A percentile compares a stretch with the other conserved stretches of the same genome.
phyloP scores from a whole-genome alignment of 2,329 filamentous ascomycete species.

The Trichoderma atroviride region DNA sequence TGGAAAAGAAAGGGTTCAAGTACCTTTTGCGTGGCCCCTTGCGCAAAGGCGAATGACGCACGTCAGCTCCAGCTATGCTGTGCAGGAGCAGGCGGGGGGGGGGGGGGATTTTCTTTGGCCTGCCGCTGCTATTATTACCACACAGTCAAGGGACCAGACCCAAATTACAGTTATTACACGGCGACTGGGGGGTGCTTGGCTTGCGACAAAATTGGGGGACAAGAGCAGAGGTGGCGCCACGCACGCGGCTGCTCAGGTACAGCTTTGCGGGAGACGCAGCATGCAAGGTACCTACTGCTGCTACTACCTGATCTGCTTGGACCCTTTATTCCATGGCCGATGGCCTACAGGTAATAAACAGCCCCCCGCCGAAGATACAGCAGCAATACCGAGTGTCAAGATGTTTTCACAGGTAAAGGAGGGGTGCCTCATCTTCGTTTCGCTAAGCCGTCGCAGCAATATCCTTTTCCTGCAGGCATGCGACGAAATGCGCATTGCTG shows the following conservation, averaged over 20 bases:
- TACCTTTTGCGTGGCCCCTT: conserved; percentile 12
- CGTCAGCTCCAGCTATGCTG: conserved; percentile 12
- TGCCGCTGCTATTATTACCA: not conserved
- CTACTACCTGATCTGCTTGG: not conserved
- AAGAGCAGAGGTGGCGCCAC: not conserved
- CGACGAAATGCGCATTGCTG: not conserved
- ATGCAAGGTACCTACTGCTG: not conserved
- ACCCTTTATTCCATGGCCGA: not conserved
- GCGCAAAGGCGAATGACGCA: conserved; percentile 16
- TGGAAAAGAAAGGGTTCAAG: conserved; percentile 1
- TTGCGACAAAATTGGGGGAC: not conserved
- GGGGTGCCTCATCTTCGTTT: not conserved
- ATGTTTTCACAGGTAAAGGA: not conserved
- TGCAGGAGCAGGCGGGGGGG: conserved; percentile 24
- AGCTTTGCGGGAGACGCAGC: not conserved
- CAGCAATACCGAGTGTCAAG: not conserved
- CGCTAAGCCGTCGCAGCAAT: not conserved
- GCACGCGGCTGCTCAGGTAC: not conserved
- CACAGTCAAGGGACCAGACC: not conserved
- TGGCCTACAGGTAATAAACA: not conserved
- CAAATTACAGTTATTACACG: conserved; percentile 23
- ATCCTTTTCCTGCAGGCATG: not conserved
- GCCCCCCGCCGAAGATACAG: not conserved
- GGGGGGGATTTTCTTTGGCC: not conserved
- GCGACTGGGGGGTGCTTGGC: conserved; percentile 9